These are phyloP conservation scores for Euphorbia schlechtendalii DNA, from an alignment of 441 rosid genomes.

Conservation along the genomic window DNA sequence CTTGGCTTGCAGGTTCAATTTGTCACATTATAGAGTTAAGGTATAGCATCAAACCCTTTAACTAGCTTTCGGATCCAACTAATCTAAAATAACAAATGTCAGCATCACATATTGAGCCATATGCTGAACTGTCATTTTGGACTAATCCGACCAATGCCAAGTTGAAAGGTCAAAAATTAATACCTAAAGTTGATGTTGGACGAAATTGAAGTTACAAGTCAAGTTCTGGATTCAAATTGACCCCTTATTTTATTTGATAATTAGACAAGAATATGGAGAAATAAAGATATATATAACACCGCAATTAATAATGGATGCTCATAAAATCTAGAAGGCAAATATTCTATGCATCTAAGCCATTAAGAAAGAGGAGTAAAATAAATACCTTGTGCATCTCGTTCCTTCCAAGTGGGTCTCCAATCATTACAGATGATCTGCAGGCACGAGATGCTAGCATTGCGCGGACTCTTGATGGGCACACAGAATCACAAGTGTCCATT, in stretches of 20 bases:
- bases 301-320: not conserved
- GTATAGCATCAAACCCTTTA: not conserved
- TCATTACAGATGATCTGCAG: slow-evolving; percentile 81
- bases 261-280: not conserved
- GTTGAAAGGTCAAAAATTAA: not conserved
- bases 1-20: not conserved
- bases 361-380: slow-evolving; percentile 15
- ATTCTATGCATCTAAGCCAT: not conserved
- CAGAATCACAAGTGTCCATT: slow-evolving; percentile 60
- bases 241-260: not conserved
- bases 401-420: slow-evolving; percentile 84
- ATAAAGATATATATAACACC: not conserved
- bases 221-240: not conserved
- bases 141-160: not conserved
- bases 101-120: not conserved
- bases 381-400: slow-evolving; percentile 92
- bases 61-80: not conserved
- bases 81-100: not conserved
- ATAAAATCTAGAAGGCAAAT: not conserved
- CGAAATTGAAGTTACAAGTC: not conserved
- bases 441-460: slow-evolving; percentile 93
- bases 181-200: not conserved
- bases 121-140: not conserved
- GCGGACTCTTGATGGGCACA: slow-evolving; percentile 89
- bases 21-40: not conserved